Evolutionary conservation across 805 yeast species (phyloP).

Genomic region (Millerozyma acaciae): DNA sequence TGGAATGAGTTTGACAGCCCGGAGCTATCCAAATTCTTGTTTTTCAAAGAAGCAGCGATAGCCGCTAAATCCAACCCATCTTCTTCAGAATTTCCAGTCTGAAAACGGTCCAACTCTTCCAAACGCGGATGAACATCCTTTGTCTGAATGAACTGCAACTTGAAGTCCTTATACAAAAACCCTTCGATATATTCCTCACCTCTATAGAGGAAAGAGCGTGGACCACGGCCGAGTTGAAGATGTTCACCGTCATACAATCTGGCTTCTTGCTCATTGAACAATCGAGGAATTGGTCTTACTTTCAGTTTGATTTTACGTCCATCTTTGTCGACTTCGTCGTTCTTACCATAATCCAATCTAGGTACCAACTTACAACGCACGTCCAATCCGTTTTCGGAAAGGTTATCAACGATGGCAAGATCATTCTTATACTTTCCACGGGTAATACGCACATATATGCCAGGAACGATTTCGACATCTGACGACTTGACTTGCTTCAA

Average conservation of each 20-base stretch:
- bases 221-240: constrained; percentile 61
- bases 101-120: constrained; percentile 82
- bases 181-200: constrained; percentile 92
- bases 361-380: constrained; percentile 93
- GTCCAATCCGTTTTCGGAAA: constrained; percentile 92
- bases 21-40: constrained; percentile 29
- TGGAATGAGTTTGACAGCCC: constrained; percentile 53
- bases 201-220: constrained; percentile 62
- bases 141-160: constrained; percentile 74
- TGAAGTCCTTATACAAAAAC: constrained; percentile 79
- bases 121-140: constrained; percentile 81
- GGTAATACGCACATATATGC: constrained; percentile 85
- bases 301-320: constrained; percentile 51
- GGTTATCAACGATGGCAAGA: constrained; percentile 86
- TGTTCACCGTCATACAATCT: constrained; percentile 74
- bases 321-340: constrained; percentile 45
- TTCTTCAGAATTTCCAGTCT: constrained; percentile 69
- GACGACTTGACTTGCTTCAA: constrained; percentile 84
- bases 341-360: constrained; percentile 83
- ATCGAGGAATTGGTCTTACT: constrained; percentile 76
- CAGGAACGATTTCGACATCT: constrained; percentile 86
- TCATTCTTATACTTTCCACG: constrained; percentile 93
- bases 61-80: constrained; percentile 81
- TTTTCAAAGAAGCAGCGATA: constrained; percentile 81
- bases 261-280: constrained; percentile 88